Evolutionary conservation across 805 yeast genomes (phyloP).

Genomic region (Nakazawaea pomicola): DNA sequence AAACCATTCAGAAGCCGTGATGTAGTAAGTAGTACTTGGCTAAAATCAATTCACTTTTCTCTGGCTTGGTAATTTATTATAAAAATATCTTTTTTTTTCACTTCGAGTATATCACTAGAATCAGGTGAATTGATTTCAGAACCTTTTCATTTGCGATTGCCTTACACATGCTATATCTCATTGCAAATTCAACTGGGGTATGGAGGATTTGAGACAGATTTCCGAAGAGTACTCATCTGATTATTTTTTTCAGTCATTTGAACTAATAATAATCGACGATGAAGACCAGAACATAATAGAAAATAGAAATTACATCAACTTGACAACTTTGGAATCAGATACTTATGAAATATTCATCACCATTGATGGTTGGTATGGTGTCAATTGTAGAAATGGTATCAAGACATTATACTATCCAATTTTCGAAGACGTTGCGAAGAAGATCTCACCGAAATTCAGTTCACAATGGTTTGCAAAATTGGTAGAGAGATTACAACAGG

Average conservation of each 20-base stretch:
- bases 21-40: too few species aligned
- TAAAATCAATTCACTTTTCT: too few species aligned
- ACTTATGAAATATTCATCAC: conserved; percentile 16
- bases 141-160: too few species aligned
- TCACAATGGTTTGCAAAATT: conserved; percentile 5
- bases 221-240: conserved; percentile 1
- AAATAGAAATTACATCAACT: conserved; percentile 3
- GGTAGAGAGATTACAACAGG: background rate
- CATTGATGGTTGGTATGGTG: conserved; percentile 23
- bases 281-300: conserved; percentile 1
- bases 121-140: too few species aligned
- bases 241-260: conserved; percentile 3
- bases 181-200: background rate
- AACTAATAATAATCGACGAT: background rate
- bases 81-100: too few species aligned
- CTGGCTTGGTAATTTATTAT: too few species aligned
- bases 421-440: conserved; percentile 23
- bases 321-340: conserved; percentile 16
- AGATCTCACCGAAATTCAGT: conserved; percentile 5
- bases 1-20: too few species aligned
- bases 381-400: background rate
- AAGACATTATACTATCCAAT: conserved; percentile 19
- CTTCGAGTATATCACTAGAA: too few species aligned
- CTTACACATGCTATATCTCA: too few species aligned
- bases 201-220: conserved; percentile 7